Base-by-base conservation (phyloP, 2,329 filamentous ascomycete genomes). In the Aspergillus sp. region DNA sequence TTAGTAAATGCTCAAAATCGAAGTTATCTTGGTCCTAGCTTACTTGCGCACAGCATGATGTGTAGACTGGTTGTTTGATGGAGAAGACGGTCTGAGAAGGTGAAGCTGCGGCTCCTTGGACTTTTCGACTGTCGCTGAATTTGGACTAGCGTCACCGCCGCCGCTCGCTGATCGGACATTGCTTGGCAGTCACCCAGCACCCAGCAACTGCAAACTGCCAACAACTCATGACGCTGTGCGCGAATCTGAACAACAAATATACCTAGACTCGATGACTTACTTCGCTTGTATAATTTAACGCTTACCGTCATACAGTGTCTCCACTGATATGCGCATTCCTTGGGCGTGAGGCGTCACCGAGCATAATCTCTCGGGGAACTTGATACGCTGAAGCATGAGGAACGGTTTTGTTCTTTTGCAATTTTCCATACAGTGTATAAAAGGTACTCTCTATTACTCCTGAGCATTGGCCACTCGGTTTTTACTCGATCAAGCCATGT, bases 31-130 rank as follows among this genome's bases (percentile, higher is more conserved):
- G 9, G 2, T 30, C 11, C 26, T 11, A 4, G 85, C 77, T 83
- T 83, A 86, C 83, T 89, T 74, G 86, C 86, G 63, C 82, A 86
- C 61, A 88, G 81, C 74, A 87, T 89, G 64, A 62, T 64, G 57
- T 62, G 61, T 63, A 49, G 48, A 54, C 45, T 53, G 60, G 60
- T 38, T 67, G 64, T 55, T 64, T 58, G 55, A 58, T 56, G 58
- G 55, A 60, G 58, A 52, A 59, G 61, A 62, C 63, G 53, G 63
- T 60, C 59, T 64, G 64, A 56, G 61, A 53, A 68, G 61, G 70
- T 67, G 68, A 67, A 68, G 63, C 61, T 66, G 64, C 63, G 65
- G 71, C 70, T 71, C 67, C 67, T 70, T 66, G 66, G 69, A 70
- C 68, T 70, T 72, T 74, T 71, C 66, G 68, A 69, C 65, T 64